Conservation (phyloP, 805 yeast species). For the Jamesozyma piceae region DNA sequence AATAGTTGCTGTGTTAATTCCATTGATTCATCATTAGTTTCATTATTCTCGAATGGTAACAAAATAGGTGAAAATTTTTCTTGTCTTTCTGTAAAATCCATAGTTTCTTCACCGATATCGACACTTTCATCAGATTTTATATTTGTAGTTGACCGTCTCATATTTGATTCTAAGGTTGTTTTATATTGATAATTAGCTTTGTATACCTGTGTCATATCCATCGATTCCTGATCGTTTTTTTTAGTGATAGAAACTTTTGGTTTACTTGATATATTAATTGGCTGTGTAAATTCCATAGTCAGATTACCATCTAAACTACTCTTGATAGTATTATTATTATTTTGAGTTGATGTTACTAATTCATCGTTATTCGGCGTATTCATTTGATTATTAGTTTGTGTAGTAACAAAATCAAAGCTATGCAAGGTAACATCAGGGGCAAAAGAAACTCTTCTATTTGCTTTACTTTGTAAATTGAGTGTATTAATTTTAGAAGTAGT, state of each 20-base stretch:
- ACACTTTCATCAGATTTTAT: neutral
- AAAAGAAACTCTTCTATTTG: constrained; percentile 55
- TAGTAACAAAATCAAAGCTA: constrained; percentile 37
- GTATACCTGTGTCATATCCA: constrained; percentile 1
- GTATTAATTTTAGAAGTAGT: constrained; percentile 25
- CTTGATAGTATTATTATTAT: neutral
- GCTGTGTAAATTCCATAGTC: constrained; percentile 9
- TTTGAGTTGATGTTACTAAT: constrained; percentile 1
- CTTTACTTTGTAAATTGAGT: constrained; percentile 9
- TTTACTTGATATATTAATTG: constrained; percentile 2
- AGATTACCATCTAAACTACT: neutral
- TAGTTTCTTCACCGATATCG: neutral
- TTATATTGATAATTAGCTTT: neutral
- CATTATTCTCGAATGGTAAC: constrained; percentile 1
- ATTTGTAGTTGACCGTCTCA: neutral
- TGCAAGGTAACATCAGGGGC: constrained; percentile 68
- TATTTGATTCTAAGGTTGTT: neutral
- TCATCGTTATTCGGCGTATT: neutral
- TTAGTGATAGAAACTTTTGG: neutral
- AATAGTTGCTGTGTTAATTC: constrained; percentile 5
- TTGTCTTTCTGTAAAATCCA: constrained; percentile 5
- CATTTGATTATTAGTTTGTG: constrained; percentile 1
- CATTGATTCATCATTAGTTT: constrained; percentile 1
- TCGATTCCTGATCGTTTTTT: neutral
- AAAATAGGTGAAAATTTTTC: constrained; percentile 6